A percentile compares a stretch with the other conserved stretches of the same genome.
phyloP scores from a whole-genome alignment of 2,329 filamentous ascomycete genomes.

The Xylariaceae sp. region DNA sequence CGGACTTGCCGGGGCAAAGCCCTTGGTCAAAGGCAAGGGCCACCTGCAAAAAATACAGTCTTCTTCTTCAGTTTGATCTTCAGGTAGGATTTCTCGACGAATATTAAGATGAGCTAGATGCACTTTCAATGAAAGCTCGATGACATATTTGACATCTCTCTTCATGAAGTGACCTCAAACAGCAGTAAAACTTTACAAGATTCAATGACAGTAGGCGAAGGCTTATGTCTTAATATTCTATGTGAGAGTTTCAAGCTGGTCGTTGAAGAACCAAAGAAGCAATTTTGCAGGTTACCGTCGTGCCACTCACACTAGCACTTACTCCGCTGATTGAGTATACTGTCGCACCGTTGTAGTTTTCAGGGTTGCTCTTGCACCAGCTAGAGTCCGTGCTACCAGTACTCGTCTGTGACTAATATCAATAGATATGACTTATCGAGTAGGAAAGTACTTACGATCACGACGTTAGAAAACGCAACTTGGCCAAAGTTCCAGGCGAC shows the following conservation, averaged over 20 bases:
- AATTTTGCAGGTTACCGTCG: conserved; percentile 50
- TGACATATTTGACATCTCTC: too few relatives aligned
- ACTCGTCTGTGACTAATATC: conserved; percentile 32
- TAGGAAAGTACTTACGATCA: conserved; percentile 48
- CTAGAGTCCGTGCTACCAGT: conserved; percentile 38
- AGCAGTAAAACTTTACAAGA: too few relatives aligned
- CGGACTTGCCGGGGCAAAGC: too few relatives aligned
- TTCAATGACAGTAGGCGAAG: too few relatives aligned
- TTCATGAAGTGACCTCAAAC: too few relatives aligned
- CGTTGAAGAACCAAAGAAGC: conserved; percentile 51
- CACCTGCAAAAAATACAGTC: too few relatives aligned
- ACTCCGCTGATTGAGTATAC: conserved; percentile 44
- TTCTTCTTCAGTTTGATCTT: too few relatives aligned
- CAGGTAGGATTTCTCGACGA: too few relatives aligned
- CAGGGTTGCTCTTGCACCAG: conserved; percentile 44
- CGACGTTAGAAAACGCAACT: conserved; percentile 51
- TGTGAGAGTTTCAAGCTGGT: conserved; percentile 30
- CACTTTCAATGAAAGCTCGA: too few relatives aligned
- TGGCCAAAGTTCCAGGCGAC: conserved; percentile 48
- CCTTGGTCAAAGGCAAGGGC: too few relatives aligned
- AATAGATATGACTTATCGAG: not conserved
- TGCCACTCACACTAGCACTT: conserved; percentile 42
- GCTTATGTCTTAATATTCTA: not conserved
- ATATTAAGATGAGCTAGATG: too few relatives aligned
- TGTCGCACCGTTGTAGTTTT: conserved; percentile 47